phyloP scores from a whole-genome alignment of 1,284 basidiomycete species.

The Puccinia novopanici region DNA sequence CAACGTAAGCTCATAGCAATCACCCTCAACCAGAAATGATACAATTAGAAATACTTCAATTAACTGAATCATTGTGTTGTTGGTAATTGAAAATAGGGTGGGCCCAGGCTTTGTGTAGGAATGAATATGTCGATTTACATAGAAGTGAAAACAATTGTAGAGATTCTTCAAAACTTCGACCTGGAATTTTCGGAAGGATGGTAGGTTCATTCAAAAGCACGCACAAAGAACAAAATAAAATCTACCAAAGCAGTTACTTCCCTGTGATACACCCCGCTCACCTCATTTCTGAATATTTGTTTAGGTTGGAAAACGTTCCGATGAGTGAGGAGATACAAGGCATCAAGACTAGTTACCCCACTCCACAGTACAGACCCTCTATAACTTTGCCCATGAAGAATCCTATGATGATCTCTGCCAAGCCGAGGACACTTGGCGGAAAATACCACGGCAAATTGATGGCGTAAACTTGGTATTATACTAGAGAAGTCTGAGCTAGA shows the following conservation, averaged over 20 bases:
- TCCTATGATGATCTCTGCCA: conserved; percentile 7
- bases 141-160: conserved; percentile 23
- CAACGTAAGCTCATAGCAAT: conserved; percentile 51
- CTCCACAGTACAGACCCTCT: neutral
- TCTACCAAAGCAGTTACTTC: neutral
- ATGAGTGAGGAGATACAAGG: neutral
- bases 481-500: neutral
- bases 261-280: neutral
- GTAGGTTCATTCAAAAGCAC: conserved; percentile 16
- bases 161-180: conserved; percentile 32
- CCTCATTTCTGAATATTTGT: neutral
- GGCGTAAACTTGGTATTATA: neutral
- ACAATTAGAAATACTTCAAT: neutral
- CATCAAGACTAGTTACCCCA: neutral
- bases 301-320: conserved; percentile 4
- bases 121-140: conserved; percentile 37
- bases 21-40: neutral
- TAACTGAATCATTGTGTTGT: neutral
- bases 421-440: neutral
- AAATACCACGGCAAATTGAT: neutral
- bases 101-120: conserved; percentile 48
- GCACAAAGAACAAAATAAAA: neutral
- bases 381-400: neutral
- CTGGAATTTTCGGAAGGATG: conserved; percentile 42
- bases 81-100: conserved; percentile 23